Base-by-base conservation (phyloP, 805 yeast genomes). In the Kluyveromyces aestuarii region DNA sequence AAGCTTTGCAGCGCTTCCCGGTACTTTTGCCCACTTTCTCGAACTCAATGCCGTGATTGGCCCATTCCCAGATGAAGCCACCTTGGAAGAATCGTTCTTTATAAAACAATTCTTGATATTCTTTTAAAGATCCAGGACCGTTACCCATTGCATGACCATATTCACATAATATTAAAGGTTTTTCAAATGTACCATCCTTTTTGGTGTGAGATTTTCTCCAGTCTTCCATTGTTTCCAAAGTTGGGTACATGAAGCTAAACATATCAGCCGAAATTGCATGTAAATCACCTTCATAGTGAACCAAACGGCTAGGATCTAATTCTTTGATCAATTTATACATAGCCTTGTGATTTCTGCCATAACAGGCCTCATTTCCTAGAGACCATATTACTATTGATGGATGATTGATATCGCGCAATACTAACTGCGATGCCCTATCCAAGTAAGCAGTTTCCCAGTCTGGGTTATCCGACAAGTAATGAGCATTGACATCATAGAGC, bases 51-150 rank as follows among this genome's bases (percentile, higher is more conserved):
- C 42, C 42, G 30, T 40, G 42, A 40, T 40, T 40, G 9, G 42
- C 42, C 42, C 42, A 40, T 40, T 40, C 42, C 42, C 42, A 40
- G 27, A 40, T 40, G 27, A 40, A 40, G n/a, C 42, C 42, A 40
- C 42, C 42, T 11, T 40, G 42, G 30, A 18, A 40, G 8, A 40
- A 40, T 4, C 14, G 19, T n/a, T 40, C 30, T 19, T 21, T 21
- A 19, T 40, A 40, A 19, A 40, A 40, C n/a, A 40, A 14, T 25
- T 40, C 42, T 21, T 40, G 42, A 21, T 40, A 40, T 40, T 40
- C 42, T 21, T 40, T 40, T 10, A 40, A 19, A 21, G 42, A 40
- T 17, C 42, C 42, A 4, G 42, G 42, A 8, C 42, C 42, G n/a
- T 40, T 40, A 17, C 42, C 42, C 42, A 40, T 40, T 10, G 42